A percentile compares a stretch with the other conserved stretches of the same genome.
Conservation (phyloP, 345 rosid species). For the Ricinus communis region DNA sequence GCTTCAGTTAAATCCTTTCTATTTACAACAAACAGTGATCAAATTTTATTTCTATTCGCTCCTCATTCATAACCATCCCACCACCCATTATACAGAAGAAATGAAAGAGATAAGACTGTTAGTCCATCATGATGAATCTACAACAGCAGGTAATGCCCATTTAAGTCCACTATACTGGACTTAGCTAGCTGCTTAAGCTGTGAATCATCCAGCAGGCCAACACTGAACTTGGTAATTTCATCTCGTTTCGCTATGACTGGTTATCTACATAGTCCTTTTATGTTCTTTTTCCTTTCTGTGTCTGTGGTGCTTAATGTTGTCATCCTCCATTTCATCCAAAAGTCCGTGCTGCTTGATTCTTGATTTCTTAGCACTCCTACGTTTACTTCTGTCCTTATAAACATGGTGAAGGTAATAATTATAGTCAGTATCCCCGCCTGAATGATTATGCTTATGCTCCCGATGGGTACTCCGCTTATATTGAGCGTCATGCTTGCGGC, state of each 20-base stretch:
- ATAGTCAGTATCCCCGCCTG: conserved; percentile 29
- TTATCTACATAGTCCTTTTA: conserved; percentile 20
- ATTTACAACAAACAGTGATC: neutral
- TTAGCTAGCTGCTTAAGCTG: conserved; percentile 11
- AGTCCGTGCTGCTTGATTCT: conserved; percentile 25
- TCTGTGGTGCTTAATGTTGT: conserved; percentile 30
- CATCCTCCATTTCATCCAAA: conserved; percentile 35
- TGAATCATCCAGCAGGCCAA: conserved; percentile 18
- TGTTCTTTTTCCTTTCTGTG: conserved; percentile 26
- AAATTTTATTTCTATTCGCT: neutral
- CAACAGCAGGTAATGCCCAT: neutral
- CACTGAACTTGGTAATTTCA: conserved; percentile 9
- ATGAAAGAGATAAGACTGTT: neutral
- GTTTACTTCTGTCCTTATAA: conserved; percentile 34
- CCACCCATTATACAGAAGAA: neutral
- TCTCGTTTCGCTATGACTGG: neutral
- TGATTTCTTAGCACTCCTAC: conserved; percentile 43
- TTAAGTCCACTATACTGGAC: neutral
- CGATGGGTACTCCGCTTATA: conserved; percentile 34
- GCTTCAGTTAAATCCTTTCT: conserved; percentile 15
- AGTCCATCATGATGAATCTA: neutral
- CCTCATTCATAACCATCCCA: neutral
- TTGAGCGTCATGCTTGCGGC: conserved; percentile 40
- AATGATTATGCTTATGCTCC: conserved; percentile 43
- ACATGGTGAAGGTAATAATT: conserved; percentile 31